phyloP scores from a whole-genome alignment of 768 basidiomycete species.

The Coprinopsis marcescibilis region DNA sequence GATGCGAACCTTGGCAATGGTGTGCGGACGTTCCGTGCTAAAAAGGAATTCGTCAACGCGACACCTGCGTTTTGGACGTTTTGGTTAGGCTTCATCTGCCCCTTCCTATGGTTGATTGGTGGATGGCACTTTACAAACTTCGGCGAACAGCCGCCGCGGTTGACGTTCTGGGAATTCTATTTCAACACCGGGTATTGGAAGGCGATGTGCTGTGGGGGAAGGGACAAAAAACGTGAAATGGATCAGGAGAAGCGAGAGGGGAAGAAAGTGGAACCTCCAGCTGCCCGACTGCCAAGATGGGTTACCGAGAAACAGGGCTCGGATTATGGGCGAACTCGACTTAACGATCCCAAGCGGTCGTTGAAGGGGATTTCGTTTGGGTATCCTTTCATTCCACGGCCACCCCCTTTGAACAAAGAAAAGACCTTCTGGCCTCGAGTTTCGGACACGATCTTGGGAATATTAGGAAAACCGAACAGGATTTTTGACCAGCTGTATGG shows the following conservation, averaged over 20 bases:
- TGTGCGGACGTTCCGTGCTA: slow-evolving; percentile 26
- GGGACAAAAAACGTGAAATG: slow-evolving; percentile 12
- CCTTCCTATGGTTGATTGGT: slow-evolving; percentile 71
- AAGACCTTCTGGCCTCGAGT: slow-evolving; percentile 9
- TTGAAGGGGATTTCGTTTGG: slow-evolving; percentile 45
- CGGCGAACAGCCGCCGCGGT: slow-evolving; percentile 40
- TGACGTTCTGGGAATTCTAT: slow-evolving; percentile 43
- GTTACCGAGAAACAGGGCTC: slow-evolving; percentile 39
- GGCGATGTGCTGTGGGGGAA: slow-evolving; percentile 22
- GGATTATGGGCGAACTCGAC: slow-evolving; percentile 34
- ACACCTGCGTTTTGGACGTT: slow-evolving; percentile 59
- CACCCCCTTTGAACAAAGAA: slow-evolving; percentile 18
- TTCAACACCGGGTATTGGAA: slow-evolving; percentile 33
- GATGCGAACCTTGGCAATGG: slow-evolving; percentile 33
- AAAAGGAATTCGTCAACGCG: slow-evolving; percentile 23
- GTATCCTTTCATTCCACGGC: slow-evolving; percentile 57
- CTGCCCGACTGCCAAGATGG: slow-evolving; percentile 39
- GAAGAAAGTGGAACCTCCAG: slow-evolving; percentile 22
- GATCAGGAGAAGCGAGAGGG: slow-evolving; percentile 16
- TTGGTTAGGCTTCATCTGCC: slow-evolving; percentile 68
- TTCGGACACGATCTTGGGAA: slow-evolving; percentile 16
- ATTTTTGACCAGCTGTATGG: slow-evolving; percentile 40
- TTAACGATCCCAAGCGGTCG: slow-evolving; percentile 40
- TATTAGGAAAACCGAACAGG: slow-evolving; percentile 41
- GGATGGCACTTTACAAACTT: slow-evolving; percentile 60